Percentiles rank a stretch among this genome's conserved stretches.
phyloP scores from a whole-genome alignment of 352 stramenopile genomes.

The Pythium aristosporum region DNA sequence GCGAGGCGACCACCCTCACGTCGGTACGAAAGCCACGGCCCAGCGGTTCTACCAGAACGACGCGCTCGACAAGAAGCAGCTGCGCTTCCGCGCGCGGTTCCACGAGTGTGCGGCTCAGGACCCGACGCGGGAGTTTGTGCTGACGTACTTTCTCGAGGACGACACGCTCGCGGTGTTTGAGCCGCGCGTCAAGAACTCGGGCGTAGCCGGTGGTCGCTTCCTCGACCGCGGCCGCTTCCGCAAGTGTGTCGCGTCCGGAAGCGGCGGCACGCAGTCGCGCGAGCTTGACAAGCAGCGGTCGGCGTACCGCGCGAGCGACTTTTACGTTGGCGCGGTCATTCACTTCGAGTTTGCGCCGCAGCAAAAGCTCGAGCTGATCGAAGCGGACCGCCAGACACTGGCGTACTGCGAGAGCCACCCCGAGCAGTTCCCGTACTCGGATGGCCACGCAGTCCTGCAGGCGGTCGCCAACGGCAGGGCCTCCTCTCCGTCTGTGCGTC shows the following conservation, averaged over 20 bases:
- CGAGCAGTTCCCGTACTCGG: conserved; percentile 64
- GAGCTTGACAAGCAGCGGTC: conserved; percentile 38
- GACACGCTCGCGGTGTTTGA: conserved; percentile 81
- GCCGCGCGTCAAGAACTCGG: conserved; percentile 63
- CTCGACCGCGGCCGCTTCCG: conserved; percentile 73
- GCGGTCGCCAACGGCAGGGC: conserved; percentile 4
- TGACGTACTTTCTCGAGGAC: conserved; percentile 81
- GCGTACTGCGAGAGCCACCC: conserved; percentile 74
- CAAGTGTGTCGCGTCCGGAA: conserved; percentile 30
- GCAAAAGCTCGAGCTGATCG: conserved; percentile 68
- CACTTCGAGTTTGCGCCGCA: conserved; percentile 69
- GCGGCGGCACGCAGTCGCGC: conserved; percentile 26
- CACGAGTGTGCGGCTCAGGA: conserved; percentile 43
- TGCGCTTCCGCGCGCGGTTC: conserved; percentile 74
- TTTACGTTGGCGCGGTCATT: conserved; percentile 71
- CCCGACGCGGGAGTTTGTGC: conserved; percentile 57
- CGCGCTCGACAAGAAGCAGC: conserved; percentile 57
- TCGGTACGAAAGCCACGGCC: conserved; percentile 8
- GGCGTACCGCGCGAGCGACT: conserved; percentile 51
- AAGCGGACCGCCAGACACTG: conserved; percentile 73
- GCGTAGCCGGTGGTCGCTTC: conserved; percentile 63
- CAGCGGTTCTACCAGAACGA: conserved; percentile 39
- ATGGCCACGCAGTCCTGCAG: conserved; percentile 39
- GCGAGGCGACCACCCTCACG: not conserved
- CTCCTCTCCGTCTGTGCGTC: conserved; percentile 23